Base-by-base conservation (phyloP, 2,329 filamentous ascomycete species). In the Neonectria coccinea region DNA sequence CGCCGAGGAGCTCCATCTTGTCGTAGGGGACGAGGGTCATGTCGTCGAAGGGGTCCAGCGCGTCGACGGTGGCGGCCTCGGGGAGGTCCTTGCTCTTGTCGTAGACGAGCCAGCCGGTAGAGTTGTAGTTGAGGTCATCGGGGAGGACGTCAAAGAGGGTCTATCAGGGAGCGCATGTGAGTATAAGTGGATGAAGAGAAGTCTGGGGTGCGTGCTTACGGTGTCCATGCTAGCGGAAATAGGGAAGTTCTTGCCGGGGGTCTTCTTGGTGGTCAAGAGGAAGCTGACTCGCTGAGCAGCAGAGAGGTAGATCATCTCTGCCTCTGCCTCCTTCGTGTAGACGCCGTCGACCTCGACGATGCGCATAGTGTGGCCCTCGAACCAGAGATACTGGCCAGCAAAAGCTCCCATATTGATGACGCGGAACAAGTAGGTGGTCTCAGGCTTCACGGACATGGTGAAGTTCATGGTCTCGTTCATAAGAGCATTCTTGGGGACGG, bases 371-470 rank as follows among this genome's bases (percentile, higher is more conserved):
- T 90, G 88, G 18, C 84, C 87, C 74, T 91, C 88, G 58, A 91
- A 86, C 88, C 88, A 91, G 51, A 91, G 74, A 67, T 90, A 89
- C 71, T 90, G 87, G 3, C 84, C 85, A 1, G 88, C 86, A 79
- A 93, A 94, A 16, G 91, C 91, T 14, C 89, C 91, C 20, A 93
- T 86, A 70, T 93, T 93, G 70, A 93, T 82, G 63, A 94, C 82
- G 47, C 89, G 89, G 70, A 95, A 84, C 9, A 93, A 80, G 63
- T 94, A 94, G 0, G 89, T 94, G 72, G 88, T 92, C 3, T 86
- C 86, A 0, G 91, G 88, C 68, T 89, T 70, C 3, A 94, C 85
- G 0, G 82, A 70, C 41, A 93, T 78, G 3, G 80, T 85, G 3
- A 88, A 77, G 60, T 90, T 85, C 62, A 85, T 84, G 0, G 87